phyloP scores from a whole-genome alignment of 371 early-diverging fungal species.

The Dinochytrium kinnereticum region DNA sequence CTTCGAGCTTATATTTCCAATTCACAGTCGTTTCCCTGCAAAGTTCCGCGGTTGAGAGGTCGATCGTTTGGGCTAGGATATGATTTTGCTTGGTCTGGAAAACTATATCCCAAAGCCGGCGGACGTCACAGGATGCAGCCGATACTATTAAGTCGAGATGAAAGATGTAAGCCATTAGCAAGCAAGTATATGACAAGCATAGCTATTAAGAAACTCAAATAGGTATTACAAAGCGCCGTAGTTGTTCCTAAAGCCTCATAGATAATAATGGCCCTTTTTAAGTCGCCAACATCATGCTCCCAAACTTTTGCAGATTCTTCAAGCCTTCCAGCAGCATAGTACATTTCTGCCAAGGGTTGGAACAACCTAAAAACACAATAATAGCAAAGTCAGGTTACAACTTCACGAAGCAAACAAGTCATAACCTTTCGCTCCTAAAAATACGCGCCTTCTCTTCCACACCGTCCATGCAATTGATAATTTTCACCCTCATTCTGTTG shows the following conservation, averaged over 20 bases:
- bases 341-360: conserved; percentile 4
- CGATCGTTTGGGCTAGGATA: no score
- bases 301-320: conserved; percentile 15
- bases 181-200: not conserved
- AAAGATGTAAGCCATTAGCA: not conserved
- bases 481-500: not conserved
- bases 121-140: not conserved
- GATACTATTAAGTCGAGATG: no score
- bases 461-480: not conserved
- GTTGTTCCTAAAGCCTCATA: not conserved
- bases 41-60: no score
- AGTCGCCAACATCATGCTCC: conserved; percentile 8
- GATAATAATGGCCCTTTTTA: not conserved
- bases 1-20: no score
- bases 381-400: not conserved
- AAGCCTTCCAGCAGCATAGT: not conserved
- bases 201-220: not conserved
- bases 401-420: not conserved
- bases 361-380: conserved; percentile 11
- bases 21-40: no score
- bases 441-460: conserved; percentile 4
- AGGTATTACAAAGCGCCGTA: not conserved
- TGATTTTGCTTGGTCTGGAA: not conserved
- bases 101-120: not conserved
- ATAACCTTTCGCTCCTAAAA: not conserved